Base-by-base conservation (phyloP, 2,329 filamentous ascomycete genomes). In the Ampelomyces quisqualis region DNA sequence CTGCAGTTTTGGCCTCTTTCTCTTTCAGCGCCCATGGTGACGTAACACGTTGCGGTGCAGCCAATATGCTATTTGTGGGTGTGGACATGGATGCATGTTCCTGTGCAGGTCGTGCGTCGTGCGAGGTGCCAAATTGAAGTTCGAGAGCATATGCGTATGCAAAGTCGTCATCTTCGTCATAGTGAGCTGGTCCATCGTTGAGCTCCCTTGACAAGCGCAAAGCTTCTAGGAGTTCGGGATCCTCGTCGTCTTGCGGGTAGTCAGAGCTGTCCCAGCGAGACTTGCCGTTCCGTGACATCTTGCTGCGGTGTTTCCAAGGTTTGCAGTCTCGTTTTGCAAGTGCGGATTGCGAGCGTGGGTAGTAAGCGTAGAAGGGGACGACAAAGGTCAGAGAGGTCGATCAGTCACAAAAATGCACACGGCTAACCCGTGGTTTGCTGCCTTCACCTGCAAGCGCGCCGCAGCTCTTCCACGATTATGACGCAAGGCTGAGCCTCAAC, bases 181-280 rank as follows among this genome's bases (percentile, higher is more conserved):
- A 23, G 7, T 21, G 28, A n/a, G 14, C 17, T 7, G 15, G 29
- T 37, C 35, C 34, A 13, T 28, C 40, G 15, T 48, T 41, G 17
- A 47, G 23, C 27, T 47, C 43, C 8, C 43, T 40, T 15, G 47
- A 47, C 7, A 47, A 19, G 14, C 14, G 27, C 33, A 38, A 18
- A 18, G 37, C 40, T 9, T 40, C 11, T 17, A 22, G 31, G 18
- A 23, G 32, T 15, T 43, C 40, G 14, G 24, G 9, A 18, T 43
- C 30, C 6, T 43, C 40, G 10, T 38, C 24, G 29, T 33, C 17
- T 7, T 29, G 7, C 1, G 34, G 34, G 13, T 24, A 28, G 15
- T 15, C 18, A 13, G 31, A 33, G 31, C 31, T 18, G 29, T 15
- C 20, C 10, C 34, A 24, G 17, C 34, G 34, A 8, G 34, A 7